A percentile compares a stretch with the other conserved stretches of the same genome.
Evolutionary conservation across 2,329 filamentous ascomycete species (phyloP).

Genomic region (Leptographium wingfieldii): DNA sequence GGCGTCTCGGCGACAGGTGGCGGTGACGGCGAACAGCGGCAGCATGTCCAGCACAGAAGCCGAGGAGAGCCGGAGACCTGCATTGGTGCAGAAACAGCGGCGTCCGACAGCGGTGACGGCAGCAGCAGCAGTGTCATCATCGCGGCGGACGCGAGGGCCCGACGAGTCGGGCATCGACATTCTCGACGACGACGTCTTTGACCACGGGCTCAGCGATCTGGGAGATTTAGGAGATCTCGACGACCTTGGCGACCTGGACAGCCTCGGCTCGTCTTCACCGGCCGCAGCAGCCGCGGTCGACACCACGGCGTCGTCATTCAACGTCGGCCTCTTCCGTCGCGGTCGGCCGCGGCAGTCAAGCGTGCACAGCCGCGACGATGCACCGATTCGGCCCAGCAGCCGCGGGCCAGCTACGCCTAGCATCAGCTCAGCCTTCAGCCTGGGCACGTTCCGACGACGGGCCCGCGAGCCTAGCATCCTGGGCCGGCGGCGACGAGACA

Average conservation of each 20-base stretch:
- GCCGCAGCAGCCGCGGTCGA: slow-evolving; percentile 17
- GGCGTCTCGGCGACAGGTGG: background rate
- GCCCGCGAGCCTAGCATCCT: slow-evolving; percentile 50
- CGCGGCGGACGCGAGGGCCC: slow-evolving; percentile 16
- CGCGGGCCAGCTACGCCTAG: slow-evolving; percentile 33
- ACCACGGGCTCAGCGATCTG: slow-evolving; percentile 19
- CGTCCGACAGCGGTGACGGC: slow-evolving; percentile 7
- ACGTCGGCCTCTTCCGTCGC: slow-evolving; percentile 32
- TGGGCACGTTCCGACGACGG: slow-evolving; percentile 45
- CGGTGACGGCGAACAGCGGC: slow-evolving; percentile 8
- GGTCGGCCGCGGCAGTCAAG: slow-evolving; percentile 34
- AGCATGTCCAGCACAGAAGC: no score
- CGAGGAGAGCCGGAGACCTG: no score
- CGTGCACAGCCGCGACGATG: slow-evolving; percentile 36
- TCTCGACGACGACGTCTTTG: slow-evolving; percentile 34
- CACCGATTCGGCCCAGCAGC: slow-evolving; percentile 40
- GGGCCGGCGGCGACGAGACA: slow-evolving; percentile 33
- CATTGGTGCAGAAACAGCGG: background rate
- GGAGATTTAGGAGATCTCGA: slow-evolving; percentile 12
- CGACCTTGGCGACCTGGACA: slow-evolving; percentile 11
- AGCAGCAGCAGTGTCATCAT: slow-evolving; percentile 17
- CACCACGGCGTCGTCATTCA: slow-evolving; percentile 28
- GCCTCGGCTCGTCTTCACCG: slow-evolving; percentile 10
- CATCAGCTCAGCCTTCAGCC: slow-evolving; percentile 38
- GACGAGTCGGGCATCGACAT: slow-evolving; percentile 36